Base-by-base conservation (phyloP, 805 yeast genomes). In the Candida glaebosa region DNA sequence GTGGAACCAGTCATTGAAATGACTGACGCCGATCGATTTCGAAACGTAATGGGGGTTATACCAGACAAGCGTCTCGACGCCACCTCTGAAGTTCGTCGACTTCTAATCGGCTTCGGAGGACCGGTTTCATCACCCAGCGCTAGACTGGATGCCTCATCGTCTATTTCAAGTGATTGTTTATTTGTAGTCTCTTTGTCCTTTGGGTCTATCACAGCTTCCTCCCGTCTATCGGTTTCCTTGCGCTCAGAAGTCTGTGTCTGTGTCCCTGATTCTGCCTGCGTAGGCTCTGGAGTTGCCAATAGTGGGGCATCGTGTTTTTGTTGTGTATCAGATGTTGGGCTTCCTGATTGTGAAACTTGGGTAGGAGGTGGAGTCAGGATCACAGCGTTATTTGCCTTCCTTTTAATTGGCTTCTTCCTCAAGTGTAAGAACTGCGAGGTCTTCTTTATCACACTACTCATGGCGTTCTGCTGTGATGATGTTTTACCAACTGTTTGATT, bases 361-460 rank as follows among this genome's bases (percentile, higher is more conserved):
- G 42, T 16, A 12, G 42, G 30, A 18, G 39, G 24, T 10, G 35
- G 19, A 3, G 50, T 38, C 4, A 39, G 25, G 2, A 32, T 37
- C n/a, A 28, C 36, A n/a, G 43, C 26, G n/a, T 35, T 31, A 12
- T 37, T 12, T 5, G 31, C 39, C 18, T 47, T 50, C 36, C 52
- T 56, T 43, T 57, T 52, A 14, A 53, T 45, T 7, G 48, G 45
- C 31, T 59, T 51, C 48, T 57, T 59, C 50, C 56, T 60, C 30
- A 65, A 47, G 47, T 81, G 82, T n/a, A 75, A 69, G 60, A 84
- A 84, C 42, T 84, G 78, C 9, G 84, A 74, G 18, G 81, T 76
- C 56, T 61, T 62, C 61, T 68, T 69, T 38, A 71, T 69, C 18
- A 73, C 59, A 62, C 75, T 67, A 61, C 76, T 72, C 78, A 71